Evolutionary conservation across 2,329 filamentous ascomycete species (phyloP), one percentile per base, ranked within the genome.

Genomic region (Dichotomopilus funicola): DNA sequence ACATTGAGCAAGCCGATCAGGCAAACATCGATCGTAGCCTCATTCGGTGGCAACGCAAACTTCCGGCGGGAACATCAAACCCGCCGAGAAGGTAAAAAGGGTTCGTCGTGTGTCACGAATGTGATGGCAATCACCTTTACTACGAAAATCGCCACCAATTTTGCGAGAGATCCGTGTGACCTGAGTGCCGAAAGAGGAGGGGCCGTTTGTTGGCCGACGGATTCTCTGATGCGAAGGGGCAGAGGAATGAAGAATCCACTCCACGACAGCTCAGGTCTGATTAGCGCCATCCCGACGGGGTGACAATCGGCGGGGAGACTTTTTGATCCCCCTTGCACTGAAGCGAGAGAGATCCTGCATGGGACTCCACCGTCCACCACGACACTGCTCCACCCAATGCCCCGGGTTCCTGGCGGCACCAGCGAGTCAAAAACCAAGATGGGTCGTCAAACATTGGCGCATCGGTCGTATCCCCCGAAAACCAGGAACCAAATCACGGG

Each of bases 1-100:
- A 51, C 58, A 41, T 35, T 27, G 45, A 49, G 19, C 51, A 54
- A 27, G 49, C 48, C 54, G 57, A 57, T 57, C 54, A 50, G 13
- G 44, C 54, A 54, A 55, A 46, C 51, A 43, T 37, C 27, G 51
- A 54, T 51, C 42, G 51, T 33, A 49, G 48, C 13, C 38, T 37
- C 38, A 31, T 49, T 8, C 37, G 31, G 10, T n/a, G 42, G 27
- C 35, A 34, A 40, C 51, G 19, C 48, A 43, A 38, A 34, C 50
- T 19, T 43, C 11, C 40, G 6, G 6, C 11, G 11, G 40, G 10
- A 38, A 38, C 11, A 36, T 36, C 35, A 44, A 45, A 52, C 9
- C 31, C 33, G 1, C 36, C 19, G 40, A 43, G 12, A 19, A 27
- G 19, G 19, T 27, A 27, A 27, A 27, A 27, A 27, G 3, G 19